Base-by-base conservation (phyloP, 176 grass and related monocot genomes). In the Lolium multiflorum region DNA sequence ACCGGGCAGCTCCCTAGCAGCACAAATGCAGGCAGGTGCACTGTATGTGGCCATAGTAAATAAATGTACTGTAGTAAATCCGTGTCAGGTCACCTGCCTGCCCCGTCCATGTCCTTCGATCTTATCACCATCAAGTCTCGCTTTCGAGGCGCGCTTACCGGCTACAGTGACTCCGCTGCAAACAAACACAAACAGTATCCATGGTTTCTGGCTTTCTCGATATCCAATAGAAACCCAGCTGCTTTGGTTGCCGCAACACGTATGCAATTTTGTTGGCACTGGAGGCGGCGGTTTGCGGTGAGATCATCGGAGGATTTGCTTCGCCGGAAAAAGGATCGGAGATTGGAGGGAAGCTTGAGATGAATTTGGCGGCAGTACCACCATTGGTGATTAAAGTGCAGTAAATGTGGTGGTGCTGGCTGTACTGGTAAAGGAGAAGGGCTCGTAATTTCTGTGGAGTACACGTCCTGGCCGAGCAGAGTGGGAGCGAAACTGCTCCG, bases 381-480 rank as follows among this genome's bases (percentile, higher is more conserved):
- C 6, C 3, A 18, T 15, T 6, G 51, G 38, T 69, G 46, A 25
- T 26, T 31, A 43, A 83, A 78, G 73, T 8, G 6, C 18, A 9
- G 7, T 38, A 28, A 62, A 14, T 54, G 72, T 79, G 16, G 55
- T 26, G 43, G 49, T 75, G 11, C 60, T 82, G 57, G 67, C 0
- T 74, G 59, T 47, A 38, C n/a, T 6, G 28, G 31, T 43, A 43
- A 46, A 65, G 28, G 28, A 28, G 22, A 9, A 22, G 25, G 4
- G 21, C 37, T 55, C 4, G 10, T 75, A 79, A 79, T 28, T 21
- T 65, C 4, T 64, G 57, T 91, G 80, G 75, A 87, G 80, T 83
- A 91, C 85, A 88, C 69, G 81, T 76, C 81, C 85, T 76, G n/a
- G 76, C 7, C 67, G 18, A 50, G 80, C 18, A 73, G 12, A 74